phyloP scores from a whole-genome alignment of 768 basidiomycete genomes.

The Gelatoporia subvermispora region DNA sequence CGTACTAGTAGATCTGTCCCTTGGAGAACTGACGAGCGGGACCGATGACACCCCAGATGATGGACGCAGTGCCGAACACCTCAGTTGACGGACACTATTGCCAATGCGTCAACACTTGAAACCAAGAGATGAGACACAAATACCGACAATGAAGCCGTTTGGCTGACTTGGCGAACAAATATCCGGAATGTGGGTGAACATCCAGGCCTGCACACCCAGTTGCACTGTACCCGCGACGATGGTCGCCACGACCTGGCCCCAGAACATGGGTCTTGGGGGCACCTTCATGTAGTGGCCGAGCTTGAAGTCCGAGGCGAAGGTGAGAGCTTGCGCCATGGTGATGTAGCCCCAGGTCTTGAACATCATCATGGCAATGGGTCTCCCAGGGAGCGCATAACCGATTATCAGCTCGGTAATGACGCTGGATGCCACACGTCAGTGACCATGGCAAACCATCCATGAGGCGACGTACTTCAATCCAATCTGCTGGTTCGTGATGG shows the following conservation, averaged over 20 bases:
- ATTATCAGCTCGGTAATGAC: conserved; percentile 74
- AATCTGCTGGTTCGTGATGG: conserved; percentile 76
- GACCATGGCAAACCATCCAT: not conserved
- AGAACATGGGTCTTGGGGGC: conserved; percentile 39
- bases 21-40: conserved; percentile 31
- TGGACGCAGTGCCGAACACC: conserved; percentile 50
- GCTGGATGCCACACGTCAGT: conserved; percentile 23
- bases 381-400: conserved; percentile 55
- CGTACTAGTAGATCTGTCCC: conserved; percentile 32
- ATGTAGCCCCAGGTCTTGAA: conserved; percentile 72
- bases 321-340: conserved; percentile 59
- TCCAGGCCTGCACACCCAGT: conserved; percentile 56
- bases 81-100: conserved; percentile 16
- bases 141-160: conserved; percentile 50
- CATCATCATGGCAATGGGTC: conserved; percentile 76
- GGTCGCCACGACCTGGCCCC: conserved; percentile 55
- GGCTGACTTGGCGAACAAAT: conserved; percentile 52
- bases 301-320: conserved; percentile 71
- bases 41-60: conserved; percentile 44
- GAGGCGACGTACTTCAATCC: conserved; percentile 39
- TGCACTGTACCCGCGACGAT: conserved; percentile 61
- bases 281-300: conserved; percentile 73
- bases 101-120: conserved; percentile 5
- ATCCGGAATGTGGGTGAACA: conserved; percentile 62
- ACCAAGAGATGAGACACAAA: not conserved